Conservation (phyloP, 2,329 filamentous ascomycete genomes). For the Pseudohalonectria lignicola region DNA sequence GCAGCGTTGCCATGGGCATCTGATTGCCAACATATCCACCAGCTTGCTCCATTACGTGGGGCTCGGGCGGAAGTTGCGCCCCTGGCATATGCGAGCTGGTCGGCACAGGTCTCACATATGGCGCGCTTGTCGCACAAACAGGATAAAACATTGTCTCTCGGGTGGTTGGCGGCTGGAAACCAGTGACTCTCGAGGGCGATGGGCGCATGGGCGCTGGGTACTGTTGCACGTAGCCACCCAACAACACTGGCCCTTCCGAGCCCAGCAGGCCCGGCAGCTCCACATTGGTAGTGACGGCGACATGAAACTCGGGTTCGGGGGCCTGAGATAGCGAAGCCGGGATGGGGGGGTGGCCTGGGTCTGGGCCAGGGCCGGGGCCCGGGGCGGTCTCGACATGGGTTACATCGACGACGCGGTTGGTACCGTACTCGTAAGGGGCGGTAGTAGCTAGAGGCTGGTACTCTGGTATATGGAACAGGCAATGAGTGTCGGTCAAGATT, state of each 20-base stretch:
- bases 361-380: too few species aligned
- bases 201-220: neutral
- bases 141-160: neutral
- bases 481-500: too few species aligned
- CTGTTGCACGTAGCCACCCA: neutral
- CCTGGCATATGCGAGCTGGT: slow-evolving; percentile 8
- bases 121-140: neutral
- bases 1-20: too few species aligned
- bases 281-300: neutral
- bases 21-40: neutral
- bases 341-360: too few species aligned
- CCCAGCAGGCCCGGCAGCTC: neutral
- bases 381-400: too few species aligned
- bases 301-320: neutral
- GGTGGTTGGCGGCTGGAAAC: neutral
- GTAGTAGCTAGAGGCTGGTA: slow-evolving; percentile 20
- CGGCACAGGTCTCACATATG: neutral
- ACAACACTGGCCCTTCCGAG: neutral
- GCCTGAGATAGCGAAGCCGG: too few species aligned
- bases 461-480: too few species aligned
- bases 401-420: too few species aligned
- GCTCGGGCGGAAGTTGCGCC: neutral
- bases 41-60: neutral
- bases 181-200: neutral
- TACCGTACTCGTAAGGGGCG: slow-evolving; percentile 14